phyloP scores from a whole-genome alignment of 768 basidiomycete species.

The Botryobasidium botryosum region DNA sequence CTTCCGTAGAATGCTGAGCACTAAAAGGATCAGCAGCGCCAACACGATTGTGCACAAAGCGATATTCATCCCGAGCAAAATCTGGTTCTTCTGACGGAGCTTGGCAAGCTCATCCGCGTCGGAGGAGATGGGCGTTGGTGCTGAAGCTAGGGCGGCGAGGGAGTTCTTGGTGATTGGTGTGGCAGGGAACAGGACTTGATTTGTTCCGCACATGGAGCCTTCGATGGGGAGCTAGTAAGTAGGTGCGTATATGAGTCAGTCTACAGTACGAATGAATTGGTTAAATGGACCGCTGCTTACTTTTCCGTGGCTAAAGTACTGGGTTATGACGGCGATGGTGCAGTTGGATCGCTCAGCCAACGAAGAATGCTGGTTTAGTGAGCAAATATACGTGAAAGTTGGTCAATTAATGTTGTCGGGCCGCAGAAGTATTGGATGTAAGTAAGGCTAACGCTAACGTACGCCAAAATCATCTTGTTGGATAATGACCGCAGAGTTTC shows the following conservation, averaged over 20 bases:
- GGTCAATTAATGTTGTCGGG: too few species aligned
- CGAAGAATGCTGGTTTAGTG: not conserved
- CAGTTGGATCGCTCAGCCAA: not conserved
- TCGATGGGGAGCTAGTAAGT: too few species aligned
- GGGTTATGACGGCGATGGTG: not conserved
- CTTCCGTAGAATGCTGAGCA: too few species aligned
- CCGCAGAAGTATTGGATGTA: not conserved
- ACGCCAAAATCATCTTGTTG: slow-evolving; percentile 6
- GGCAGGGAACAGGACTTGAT: not conserved
- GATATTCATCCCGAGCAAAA: too few species aligned
- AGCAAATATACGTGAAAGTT: not conserved
- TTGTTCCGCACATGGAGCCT: not conserved
- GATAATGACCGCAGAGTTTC: slow-evolving; percentile 8
- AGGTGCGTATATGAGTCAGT: too few species aligned
- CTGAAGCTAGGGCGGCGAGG: not conserved
- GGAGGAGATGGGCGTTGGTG: too few species aligned
- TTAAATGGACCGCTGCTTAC: too few species aligned
- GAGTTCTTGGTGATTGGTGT: not conserved
- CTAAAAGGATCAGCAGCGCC: too few species aligned
- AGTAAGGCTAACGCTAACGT: not conserved
- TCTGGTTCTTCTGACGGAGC: too few species aligned
- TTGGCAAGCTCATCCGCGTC: too few species aligned
- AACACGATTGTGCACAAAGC: too few species aligned
- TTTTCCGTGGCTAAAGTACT: not conserved
- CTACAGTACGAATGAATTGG: too few species aligned